Evolutionary conservation across 1,284 basidiomycete genomes (phyloP).

Genomic region (Moesziomyces aphidis): DNA sequence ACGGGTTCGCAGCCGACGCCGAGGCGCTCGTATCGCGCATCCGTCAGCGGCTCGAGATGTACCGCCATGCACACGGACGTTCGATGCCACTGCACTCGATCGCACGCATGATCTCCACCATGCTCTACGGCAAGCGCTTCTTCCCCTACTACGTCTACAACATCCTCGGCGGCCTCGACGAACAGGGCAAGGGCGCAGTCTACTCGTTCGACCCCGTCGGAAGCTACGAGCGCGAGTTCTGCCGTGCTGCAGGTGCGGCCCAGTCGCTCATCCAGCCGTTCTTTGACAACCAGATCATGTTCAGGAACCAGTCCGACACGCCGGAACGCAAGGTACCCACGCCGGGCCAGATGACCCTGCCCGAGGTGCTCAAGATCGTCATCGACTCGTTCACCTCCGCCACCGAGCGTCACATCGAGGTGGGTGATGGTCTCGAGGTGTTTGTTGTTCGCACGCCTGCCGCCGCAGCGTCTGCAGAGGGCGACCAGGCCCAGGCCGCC

Average conservation of each 20-base stretch:
- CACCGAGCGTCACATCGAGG: conserved; percentile 67
- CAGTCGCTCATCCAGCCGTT: conserved; percentile 67
- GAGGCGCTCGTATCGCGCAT: conserved; percentile 63
- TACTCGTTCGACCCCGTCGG: conserved; percentile 67
- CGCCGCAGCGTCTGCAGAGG: not conserved
- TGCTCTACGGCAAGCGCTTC: conserved; percentile 67
- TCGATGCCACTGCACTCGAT: conserved; percentile 66
- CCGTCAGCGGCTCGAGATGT: conserved; percentile 63
- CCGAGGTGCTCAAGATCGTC: conserved; percentile 60
- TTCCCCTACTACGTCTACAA: conserved; percentile 68
- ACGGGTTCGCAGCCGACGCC: conserved; percentile 66
- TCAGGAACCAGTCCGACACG: conserved; percentile 61
- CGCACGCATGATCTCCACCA: conserved; percentile 65
- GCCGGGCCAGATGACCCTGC: conserved; percentile 61
- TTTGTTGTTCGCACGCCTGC: conserved; percentile 58
- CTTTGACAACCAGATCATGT: conserved; percentile 68
- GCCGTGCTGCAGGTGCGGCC: conserved; percentile 65
- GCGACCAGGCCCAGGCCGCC: conserved; percentile 1
- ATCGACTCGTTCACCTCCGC: conserved; percentile 66
- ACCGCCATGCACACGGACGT: conserved; percentile 62
- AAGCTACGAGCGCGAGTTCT: conserved; percentile 65
- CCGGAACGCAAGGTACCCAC: conserved; percentile 54
- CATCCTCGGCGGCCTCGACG: conserved; percentile 66
- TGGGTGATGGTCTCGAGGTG: conserved; percentile 66
- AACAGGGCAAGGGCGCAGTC: conserved; percentile 66